These are phyloP conservation scores for Bolboschoenus planiculmis DNA, from an alignment of 176 grass and related monocot species.

Conservation along the genomic window DNA sequence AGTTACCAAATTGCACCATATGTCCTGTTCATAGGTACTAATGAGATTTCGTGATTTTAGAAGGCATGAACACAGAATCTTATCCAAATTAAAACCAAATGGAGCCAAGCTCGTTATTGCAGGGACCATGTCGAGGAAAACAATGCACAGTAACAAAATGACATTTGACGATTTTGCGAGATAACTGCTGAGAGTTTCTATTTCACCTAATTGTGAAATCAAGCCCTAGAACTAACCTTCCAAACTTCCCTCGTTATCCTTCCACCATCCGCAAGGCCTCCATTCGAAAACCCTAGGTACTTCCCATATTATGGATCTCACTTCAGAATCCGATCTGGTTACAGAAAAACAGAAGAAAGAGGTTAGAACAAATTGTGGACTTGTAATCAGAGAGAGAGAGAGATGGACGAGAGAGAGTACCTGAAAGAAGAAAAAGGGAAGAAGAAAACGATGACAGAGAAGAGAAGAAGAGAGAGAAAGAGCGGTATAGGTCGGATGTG, in stretches of 20 bases:
- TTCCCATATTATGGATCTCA: slow-evolving; percentile 42
- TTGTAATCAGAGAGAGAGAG: not conserved
- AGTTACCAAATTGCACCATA: not conserved
- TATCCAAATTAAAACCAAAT: not conserved
- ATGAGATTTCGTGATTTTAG: not conserved
- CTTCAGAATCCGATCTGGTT: slow-evolving; percentile 8
- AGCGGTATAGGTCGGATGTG: slow-evolving; percentile 30
- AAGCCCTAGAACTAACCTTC: not conserved
- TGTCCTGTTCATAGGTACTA: not conserved
- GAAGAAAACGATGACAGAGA: slow-evolving; percentile 22
- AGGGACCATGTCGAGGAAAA: not conserved
- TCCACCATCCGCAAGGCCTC: slow-evolving; percentile 72
- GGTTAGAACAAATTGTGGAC: not conserved
- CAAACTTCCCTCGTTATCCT: slow-evolving; percentile 21
- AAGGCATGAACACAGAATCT: not conserved
- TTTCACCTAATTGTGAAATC: not conserved
- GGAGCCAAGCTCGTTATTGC: not conserved
- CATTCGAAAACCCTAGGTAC: slow-evolving; percentile 46
- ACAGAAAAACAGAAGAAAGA: slow-evolving; percentile 3
- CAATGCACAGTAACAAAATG: not conserved
- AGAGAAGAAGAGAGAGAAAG: slow-evolving; percentile 32
- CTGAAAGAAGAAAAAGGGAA: slow-evolving; percentile 32
- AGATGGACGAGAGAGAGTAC: slow-evolving; percentile 10
- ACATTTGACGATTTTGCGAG: not conserved
- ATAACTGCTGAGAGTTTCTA: not conserved